Percentiles rank a stretch among this genome's conserved stretches.
Evolutionary conservation across 257 asterid species (phyloP).

Genomic region (Oldenlandia corymbosa): DNA sequence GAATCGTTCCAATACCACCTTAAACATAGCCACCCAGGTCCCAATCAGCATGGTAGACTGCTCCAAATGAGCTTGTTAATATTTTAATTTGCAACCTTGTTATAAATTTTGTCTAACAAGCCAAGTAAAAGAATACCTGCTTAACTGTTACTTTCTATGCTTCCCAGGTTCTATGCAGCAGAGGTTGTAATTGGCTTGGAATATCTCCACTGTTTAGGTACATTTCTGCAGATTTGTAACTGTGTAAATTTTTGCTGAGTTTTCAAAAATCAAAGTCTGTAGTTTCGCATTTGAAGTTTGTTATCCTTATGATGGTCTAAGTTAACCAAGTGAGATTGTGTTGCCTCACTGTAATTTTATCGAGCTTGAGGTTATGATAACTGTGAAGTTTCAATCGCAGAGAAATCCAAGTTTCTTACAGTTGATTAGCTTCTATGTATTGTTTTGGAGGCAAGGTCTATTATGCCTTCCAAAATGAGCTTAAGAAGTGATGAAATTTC

Average conservation of each 20-base stretch:
- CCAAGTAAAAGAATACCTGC: background rate
- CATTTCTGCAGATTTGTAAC: slow-evolving; percentile 3
- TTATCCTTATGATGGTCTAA: too few species aligned
- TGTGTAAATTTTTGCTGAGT: background rate
- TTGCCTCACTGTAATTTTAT: background rate
- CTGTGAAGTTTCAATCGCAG: background rate
- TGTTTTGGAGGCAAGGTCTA: background rate
- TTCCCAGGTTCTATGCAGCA: slow-evolving; percentile 87
- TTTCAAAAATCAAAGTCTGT: background rate
- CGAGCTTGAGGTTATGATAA: slow-evolving; percentile 7
- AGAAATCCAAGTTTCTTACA: background rate
- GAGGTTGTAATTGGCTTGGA: slow-evolving; percentile 91
- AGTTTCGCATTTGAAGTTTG: background rate
- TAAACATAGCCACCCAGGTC: background rate
- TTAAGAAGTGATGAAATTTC: background rate
- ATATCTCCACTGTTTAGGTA: slow-evolving; percentile 98
- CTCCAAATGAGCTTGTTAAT: too few species aligned
- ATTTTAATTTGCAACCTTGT: background rate
- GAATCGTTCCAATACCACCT: background rate
- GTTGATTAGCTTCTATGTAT: background rate
- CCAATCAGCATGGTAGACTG: background rate
- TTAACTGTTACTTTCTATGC: background rate
- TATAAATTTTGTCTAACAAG: background rate
- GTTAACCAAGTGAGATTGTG: too few species aligned
- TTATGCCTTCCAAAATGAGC: background rate